Evolutionary conservation across 441 rosid species (phyloP), one percentile per base, ranked within the genome.

Genomic region (Euphorbia celastroides): DNA sequence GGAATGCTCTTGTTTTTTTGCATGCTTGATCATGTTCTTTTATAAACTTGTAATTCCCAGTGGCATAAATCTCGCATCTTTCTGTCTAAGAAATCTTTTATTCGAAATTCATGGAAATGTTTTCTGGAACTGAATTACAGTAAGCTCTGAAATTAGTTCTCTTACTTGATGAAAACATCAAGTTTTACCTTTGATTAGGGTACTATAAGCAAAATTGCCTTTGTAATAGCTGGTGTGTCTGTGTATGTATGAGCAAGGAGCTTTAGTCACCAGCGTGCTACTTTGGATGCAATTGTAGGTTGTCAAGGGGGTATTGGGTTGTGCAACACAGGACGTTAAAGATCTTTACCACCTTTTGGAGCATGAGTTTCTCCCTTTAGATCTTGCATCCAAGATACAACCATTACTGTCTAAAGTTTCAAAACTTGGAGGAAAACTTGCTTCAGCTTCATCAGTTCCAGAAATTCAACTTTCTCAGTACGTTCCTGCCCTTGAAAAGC

Each of bases 281-380:
- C 65, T 57, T 63, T 72, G 62, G 50, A 51, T 66, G 55, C 60
- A 7, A 12, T 44, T 75, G 60, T 64, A 92, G 99, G 96, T 86
- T 7, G 80, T 88, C 28, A 92, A 87, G 76, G 99, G 99, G 68
- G 97, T 92, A 50, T 69, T 92, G 73, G 86, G 91, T 75, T 95
- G 97, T 86, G 97, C 87, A 3, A 86, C 83, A 27, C 99, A 88
- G 77, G 99, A 95, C 77, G 98, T 90, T 27, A 95, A 95, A 75
- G 99, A 95, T 76, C 89, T 92, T 44, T 92, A 87, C 80, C 83
- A 89, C 82, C 82, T 92, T 69, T 69, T 95, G 70, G 99, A 95
- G 84, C 89, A 90, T 64, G 98, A 90, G 57, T 90, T 89, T 78
- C 83, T 84, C 50, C 95, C 98, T 7, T 77, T 92, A 36, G 98